Conservation (phyloP, 1,284 basidiomycete genomes). For the Neonothopanus nambi region DNA sequence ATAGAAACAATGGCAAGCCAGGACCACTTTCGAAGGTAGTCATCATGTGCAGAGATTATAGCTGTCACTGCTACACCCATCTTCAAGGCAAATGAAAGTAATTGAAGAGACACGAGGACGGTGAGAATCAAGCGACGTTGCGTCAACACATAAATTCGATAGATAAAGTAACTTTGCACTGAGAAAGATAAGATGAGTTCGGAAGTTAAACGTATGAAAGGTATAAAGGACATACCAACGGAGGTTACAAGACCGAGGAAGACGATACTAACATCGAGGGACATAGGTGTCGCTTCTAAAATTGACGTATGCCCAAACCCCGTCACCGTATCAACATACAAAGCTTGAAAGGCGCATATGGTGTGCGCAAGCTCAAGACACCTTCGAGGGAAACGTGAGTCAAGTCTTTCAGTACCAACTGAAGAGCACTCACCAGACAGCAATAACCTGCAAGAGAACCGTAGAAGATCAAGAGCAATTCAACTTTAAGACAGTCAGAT, state of each 20-base stretch:
- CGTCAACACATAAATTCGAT: not conserved
- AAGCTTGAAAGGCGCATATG: not conserved
- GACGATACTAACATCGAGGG: not conserved
- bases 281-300: not conserved
- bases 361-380: not conserved
- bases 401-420: not conserved
- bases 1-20: not conserved
- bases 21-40: not conserved
- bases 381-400: not conserved
- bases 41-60: not conserved
- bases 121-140: not conserved
- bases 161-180: conserved; percentile 1
- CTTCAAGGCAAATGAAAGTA: not conserved
- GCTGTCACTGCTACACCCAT: not conserved
- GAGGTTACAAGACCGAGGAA: not conserved
- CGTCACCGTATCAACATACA: not conserved
- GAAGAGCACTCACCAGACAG: not conserved
- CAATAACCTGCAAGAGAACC: not conserved
- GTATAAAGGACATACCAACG: not conserved
- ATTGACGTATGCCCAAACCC: not conserved
- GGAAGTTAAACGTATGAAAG: not conserved
- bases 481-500: not conserved
- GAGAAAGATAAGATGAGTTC: not conserved
- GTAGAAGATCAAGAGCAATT: not conserved
- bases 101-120: not conserved